Base-by-base conservation (phyloP, 768 basidiomycete genomes). In the Mycena pura region DNA sequence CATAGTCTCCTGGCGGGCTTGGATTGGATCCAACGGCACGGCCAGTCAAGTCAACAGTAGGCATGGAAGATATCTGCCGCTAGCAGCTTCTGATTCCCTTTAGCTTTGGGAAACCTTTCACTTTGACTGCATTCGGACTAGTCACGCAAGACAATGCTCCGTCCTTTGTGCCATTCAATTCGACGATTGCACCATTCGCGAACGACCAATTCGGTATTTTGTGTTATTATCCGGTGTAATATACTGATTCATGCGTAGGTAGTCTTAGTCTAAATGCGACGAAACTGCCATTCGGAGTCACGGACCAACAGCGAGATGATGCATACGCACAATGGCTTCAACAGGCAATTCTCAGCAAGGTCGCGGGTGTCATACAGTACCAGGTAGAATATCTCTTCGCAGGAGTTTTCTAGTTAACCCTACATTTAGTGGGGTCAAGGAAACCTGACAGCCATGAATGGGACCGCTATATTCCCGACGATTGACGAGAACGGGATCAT, bases 91-190 rank as follows among this genome's bases (percentile, higher is more conserved):
- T 31, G n/a, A n/a, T 63, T 34, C 54, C 22, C 38, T n/a, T n/a
- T 53, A 88, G 87, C 27, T 78, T 81, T 28, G 77, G 79, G 24
- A 90, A 89, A 66, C 89, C 89, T 4, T 68, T 81, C 11, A 65
- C 78, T 4, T 69, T 88, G 31, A 82, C 79, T 31, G 83, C 76
- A 2, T 87, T 90, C 50, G 89, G 89, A 76, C 75, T 90, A 43
- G 86, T 90, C 21, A 86, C 87, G 0, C 80, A 84, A 62, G 55
- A 69, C 34, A 87, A 85, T 72, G 70, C 82, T 0, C 75, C 80
- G 17, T 69, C 72, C 63, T 91, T 86, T 56, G 84, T 86, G 6
- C 87, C 88, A 1, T 90, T 90, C 77, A 86, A 90, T 68, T 71
- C 73, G 34, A 78, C 82, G 3, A 44, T 66, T 47, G 68, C 68